A percentile compares a stretch with the other conserved stretches of the same genome.
Evolutionary conservation across 192 early-diverging fungal species (phyloP).

Genomic region (Neocallimastix lanati): DNA sequence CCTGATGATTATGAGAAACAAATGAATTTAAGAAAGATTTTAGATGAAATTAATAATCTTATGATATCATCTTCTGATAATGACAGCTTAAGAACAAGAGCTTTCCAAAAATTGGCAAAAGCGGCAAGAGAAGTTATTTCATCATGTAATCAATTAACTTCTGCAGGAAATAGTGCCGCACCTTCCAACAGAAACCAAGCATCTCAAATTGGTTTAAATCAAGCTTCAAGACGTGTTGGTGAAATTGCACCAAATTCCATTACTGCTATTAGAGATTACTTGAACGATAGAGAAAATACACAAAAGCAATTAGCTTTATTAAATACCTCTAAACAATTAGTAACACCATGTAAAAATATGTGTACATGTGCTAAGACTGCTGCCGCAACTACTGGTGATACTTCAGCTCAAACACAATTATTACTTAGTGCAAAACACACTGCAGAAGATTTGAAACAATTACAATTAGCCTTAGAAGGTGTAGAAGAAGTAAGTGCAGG

Average conservation of each 20-base stretch:
- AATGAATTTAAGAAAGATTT: not conserved
- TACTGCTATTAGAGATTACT: slow-evolving; percentile 8
- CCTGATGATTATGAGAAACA: not conserved
- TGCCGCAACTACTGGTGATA: slow-evolving; percentile 20
- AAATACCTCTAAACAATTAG: slow-evolving; percentile 20
- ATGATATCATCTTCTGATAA: slow-evolving; percentile 7
- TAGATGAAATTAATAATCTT: slow-evolving; percentile 1
- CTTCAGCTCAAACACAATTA: slow-evolving; percentile 13
- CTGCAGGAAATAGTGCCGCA: slow-evolving; percentile 13
- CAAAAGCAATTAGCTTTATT: slow-evolving; percentile 20
- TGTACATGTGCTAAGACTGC: slow-evolving; percentile 17
- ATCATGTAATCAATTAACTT: slow-evolving; percentile 24
- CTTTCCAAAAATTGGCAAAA: slow-evolving; percentile 17
- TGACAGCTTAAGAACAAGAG: slow-evolving; percentile 12
- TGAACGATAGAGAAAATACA: slow-evolving; percentile 13
- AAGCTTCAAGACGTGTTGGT: slow-evolving; percentile 12
- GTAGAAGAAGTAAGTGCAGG: slow-evolving; percentile 24
- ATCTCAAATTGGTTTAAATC: slow-evolving; percentile 26
- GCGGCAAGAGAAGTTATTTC: slow-evolving; percentile 19
- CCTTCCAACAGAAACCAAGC: slow-evolving; percentile 28
- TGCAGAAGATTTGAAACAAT: slow-evolving; percentile 9
- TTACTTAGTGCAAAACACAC: slow-evolving; percentile 11
- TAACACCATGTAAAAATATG: slow-evolving; percentile 13
- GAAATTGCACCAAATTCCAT: slow-evolving; percentile 16
- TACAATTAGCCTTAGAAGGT: slow-evolving; percentile 12